phyloP scores from a whole-genome alignment of 2,329 filamentous ascomycete species.

The Trichophyton rubrum region DNA sequence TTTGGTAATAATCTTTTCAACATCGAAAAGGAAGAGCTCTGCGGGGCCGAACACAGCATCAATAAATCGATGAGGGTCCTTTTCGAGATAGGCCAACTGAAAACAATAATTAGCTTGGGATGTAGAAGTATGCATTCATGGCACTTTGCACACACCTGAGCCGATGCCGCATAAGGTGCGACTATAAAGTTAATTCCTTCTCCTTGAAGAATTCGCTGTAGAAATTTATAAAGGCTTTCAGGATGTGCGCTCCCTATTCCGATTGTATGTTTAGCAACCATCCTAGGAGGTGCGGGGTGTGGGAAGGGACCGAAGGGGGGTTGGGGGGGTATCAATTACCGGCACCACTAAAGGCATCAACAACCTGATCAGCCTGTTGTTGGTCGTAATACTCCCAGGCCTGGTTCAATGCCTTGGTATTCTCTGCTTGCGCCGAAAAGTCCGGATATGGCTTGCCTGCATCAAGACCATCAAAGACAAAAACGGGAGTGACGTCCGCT shows the following conservation, averaged over 20 bases:
- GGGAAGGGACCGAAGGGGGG: background rate
- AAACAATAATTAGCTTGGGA: constrained; percentile 6
- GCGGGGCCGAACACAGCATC: constrained; percentile 73
- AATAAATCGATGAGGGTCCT: constrained; percentile 52
- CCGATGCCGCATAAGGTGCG: constrained; percentile 75
- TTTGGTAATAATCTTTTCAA: constrained; percentile 57
- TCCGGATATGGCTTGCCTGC: constrained; percentile 61
- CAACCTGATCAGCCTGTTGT: constrained; percentile 65
- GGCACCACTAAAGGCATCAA: constrained; percentile 73
- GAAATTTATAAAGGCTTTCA: constrained; percentile 60
- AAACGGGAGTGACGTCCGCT: constrained; percentile 62
- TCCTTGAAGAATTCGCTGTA: constrained; percentile 61
- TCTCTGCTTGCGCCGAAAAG: constrained; percentile 47
- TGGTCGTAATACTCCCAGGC: constrained; percentile 84
- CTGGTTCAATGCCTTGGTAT: constrained; percentile 55
- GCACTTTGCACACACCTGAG: constrained; percentile 50
- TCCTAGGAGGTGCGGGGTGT: background rate
- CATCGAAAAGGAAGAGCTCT: constrained; percentile 74
- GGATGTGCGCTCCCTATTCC: constrained; percentile 54
- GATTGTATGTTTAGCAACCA: constrained; percentile 16
- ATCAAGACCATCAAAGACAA: constrained; percentile 83
- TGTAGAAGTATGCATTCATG: background rate
- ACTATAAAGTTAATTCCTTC: constrained; percentile 64
- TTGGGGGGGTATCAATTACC: constrained; percentile 38
- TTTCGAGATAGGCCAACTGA: constrained; percentile 61